Percentiles rank a stretch among this genome's conserved stretches.
phyloP scores from a whole-genome alignment of 805 yeast species.

The Maudiozyma pseudohumilis region DNA sequence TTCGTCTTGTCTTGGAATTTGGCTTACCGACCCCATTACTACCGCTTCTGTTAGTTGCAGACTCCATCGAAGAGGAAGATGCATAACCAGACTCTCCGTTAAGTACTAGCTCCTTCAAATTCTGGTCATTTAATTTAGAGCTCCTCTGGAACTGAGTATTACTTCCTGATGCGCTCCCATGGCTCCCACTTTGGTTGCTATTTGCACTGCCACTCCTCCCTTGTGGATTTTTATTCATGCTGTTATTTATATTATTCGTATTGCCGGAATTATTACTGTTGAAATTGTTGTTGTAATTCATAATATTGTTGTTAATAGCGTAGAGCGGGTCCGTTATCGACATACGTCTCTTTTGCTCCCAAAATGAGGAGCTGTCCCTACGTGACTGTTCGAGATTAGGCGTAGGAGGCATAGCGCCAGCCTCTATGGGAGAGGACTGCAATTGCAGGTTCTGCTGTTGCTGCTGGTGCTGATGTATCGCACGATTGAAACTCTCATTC shows the following conservation, averaged over 20 bases:
- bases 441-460: background rate
- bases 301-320: conserved; percentile 1
- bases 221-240: background rate
- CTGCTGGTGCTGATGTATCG: conserved; percentile 19
- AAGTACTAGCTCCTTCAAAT: conserved; percentile 26
- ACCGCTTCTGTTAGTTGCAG: conserved; percentile 6
- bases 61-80: conserved; percentile 25
- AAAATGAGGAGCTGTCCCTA: conserved; percentile 26
- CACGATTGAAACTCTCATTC: conserved; percentile 29
- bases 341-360: conserved; percentile 35
- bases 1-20: conserved; percentile 14
- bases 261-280: conserved; percentile 1
- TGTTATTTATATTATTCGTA: conserved; percentile 1
- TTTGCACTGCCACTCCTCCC: background rate
- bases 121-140: conserved; percentile 28
- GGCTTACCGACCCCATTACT: background rate
- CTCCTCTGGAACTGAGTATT: conserved; percentile 13
- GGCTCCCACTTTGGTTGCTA: background rate
- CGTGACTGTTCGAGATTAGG: conserved; percentile 5
- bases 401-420: conserved; percentile 8
- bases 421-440: conserved; percentile 2
- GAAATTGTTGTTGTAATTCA: conserved; percentile 3
- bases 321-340: conserved; percentile 23
- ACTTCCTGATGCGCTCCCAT: background rate
- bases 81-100: conserved; percentile 20